These are phyloP conservation scores for Hibiscus mutabilis DNA, from an alignment of 345 rosid species.

Conservation along the genomic window DNA sequence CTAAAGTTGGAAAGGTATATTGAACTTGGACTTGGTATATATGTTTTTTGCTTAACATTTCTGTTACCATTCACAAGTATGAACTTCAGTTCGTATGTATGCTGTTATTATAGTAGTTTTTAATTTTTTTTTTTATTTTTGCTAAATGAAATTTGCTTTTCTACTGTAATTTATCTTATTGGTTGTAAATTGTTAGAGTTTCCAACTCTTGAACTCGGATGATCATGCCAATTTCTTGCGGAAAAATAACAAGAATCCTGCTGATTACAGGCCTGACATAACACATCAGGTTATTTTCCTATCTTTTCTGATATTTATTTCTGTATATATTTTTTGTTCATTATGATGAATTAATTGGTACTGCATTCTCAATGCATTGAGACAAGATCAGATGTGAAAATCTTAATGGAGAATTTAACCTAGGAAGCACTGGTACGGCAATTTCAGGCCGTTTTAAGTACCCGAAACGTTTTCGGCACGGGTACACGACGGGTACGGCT, in stretches of 20 bases:
- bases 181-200: slow-evolving; percentile 34
- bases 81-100: neutral
- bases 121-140: neutral
- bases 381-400: neutral
- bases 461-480: too few relatives aligned
- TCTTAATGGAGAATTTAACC: neutral
- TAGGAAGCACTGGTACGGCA: too few relatives aligned
- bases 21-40: neutral
- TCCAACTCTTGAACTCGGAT: slow-evolving; percentile 78
- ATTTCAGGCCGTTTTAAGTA: too few relatives aligned
- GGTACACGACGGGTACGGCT: too few relatives aligned
- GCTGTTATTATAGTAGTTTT: neutral
- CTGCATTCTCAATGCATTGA: neutral
- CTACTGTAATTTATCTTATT: neutral
- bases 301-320: neutral
- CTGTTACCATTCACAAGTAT: neutral
- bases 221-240: slow-evolving; percentile 77
- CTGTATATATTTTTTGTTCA: neutral
- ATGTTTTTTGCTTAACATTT: neutral
- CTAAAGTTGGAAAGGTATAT: slow-evolving; percentile 90
- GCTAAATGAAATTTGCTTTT: neutral
- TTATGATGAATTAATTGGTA: neutral
- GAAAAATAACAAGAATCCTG: slow-evolving; percentile 66
- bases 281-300: slow-evolving; percentile 56
- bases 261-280: slow-evolving; percentile 84